These are phyloP conservation scores for Hypoxylon sp. DNA, from an alignment of 2,329 filamentous ascomycete species.

Conservation along the genomic window DNA sequence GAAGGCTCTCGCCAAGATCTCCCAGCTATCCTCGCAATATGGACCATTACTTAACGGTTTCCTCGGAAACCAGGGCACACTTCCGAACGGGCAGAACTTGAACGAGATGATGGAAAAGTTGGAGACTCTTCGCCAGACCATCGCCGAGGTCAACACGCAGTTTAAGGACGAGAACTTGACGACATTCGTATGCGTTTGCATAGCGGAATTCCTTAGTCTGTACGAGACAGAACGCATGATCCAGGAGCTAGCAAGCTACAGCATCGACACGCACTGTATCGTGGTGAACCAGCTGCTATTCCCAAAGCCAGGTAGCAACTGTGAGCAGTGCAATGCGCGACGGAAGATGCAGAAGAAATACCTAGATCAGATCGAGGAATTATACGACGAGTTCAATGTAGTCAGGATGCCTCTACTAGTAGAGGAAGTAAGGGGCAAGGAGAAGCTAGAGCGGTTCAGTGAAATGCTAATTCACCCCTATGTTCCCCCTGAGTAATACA, in stretches of 20 bases:
- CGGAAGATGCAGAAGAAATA: conserved; percentile 99
- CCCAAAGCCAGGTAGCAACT: conserved; percentile 85
- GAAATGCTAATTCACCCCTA: conserved; percentile 86
- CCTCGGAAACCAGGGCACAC: conserved; percentile 79
- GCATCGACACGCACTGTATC: conserved; percentile 96
- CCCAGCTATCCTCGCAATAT: conserved; percentile 93
- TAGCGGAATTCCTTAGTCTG: conserved; percentile 94
- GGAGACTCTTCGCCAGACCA: conserved; percentile 92
- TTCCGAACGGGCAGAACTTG: conserved; percentile 94
- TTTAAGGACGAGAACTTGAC: conserved; percentile 98
- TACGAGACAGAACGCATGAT: conserved; percentile 99
- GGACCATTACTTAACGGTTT: conserved; percentile 96
- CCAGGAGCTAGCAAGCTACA: conserved; percentile 92
- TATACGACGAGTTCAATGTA: conserved; percentile 99
- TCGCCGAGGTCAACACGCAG: conserved; percentile 94
- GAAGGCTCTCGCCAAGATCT: conserved; percentile 97
- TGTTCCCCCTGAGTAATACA: conserved; percentile 70
- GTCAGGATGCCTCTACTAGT: conserved; percentile 97
- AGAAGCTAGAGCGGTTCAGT: conserved; percentile 91
- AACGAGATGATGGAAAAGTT: conserved; percentile 95
- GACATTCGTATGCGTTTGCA: conserved; percentile 98
- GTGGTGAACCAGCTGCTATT: conserved; percentile 98
- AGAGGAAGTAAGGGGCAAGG: conserved; percentile 96
- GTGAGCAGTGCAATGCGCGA: conserved; percentile 94
- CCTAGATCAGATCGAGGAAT: conserved; percentile 96